Evolutionary conservation across 2,329 filamentous ascomycete genomes (phyloP), one percentile per base, ranked within the genome.

Genomic region (Aspergillus texensis): DNA sequence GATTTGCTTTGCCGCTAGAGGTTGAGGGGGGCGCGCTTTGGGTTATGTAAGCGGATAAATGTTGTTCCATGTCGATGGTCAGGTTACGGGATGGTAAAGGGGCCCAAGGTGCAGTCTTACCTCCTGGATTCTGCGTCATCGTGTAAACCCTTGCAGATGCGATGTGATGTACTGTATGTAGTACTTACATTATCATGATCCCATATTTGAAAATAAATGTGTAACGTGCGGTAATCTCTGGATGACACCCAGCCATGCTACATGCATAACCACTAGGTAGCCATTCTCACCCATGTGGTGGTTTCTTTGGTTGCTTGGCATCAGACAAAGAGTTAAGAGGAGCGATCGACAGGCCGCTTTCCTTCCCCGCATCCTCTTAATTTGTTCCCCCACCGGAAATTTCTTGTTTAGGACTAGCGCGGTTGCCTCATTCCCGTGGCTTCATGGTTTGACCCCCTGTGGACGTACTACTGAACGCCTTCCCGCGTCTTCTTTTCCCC

Each of bases 361-460:
- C 56, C 52, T 64, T 61, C 66, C 60, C 62, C 61, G 60, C 66
- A 62, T 61, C 57, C 48, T 34, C 39, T 39, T n/a, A 28, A 54
- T n/a, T 43, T 26, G 12, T 62, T 62, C 63, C 73, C 67, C 73
- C 73, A 67, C 73, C 71, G 73, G 71, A 72, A 70, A 69, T 70
- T 72, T 64, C 69, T 70, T 65, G 24, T 65, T 62, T 50, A 28
- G 57, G 62, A 26, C 60, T 64, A 66, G 66, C 50, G 12, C 57
- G 10, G n/a, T 59, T 39, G n/a, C 46, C 19, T 48, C 3, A 32
- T 62, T 55, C 52, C 65, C 57, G 53, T 60, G 57, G 61, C 60
- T 62, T 55, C 26, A 59, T 24, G 12, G 5, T 9, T 34, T 34
- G 39, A 50, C 34, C 39, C 57, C 53, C 28, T 61, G 21, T 50